Percentiles rank a stretch among this genome's conserved stretches.
phyloP scores from a whole-genome alignment of 805 yeast genomes.

The Monosporozyma unispora region DNA sequence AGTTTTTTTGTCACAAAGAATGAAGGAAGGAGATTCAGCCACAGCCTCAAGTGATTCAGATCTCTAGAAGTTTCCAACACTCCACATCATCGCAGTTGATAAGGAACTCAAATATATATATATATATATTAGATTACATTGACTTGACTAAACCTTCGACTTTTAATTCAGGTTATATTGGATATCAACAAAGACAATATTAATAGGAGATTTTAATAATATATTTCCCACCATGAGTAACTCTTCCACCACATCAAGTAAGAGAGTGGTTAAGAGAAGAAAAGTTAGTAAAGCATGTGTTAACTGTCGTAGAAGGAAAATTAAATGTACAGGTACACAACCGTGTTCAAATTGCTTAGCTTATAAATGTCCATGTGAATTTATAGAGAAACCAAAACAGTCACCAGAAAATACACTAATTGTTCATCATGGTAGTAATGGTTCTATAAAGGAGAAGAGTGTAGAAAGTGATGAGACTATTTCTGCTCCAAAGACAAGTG shows the following conservation, averaged over 20 bases:
- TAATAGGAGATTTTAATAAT: too few relatives aligned
- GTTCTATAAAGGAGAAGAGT: background rate
- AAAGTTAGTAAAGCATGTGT: slow-evolving; percentile 19
- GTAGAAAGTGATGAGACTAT: background rate
- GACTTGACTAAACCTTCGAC: too few relatives aligned
- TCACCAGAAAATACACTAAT: background rate
- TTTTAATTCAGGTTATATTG: too few relatives aligned
- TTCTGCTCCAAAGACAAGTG: background rate
- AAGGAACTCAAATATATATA: too few relatives aligned
- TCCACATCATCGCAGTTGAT: too few relatives aligned
- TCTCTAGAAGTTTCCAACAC: too few relatives aligned
- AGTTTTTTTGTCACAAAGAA: background rate
- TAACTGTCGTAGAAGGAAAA: slow-evolving; percentile 27
- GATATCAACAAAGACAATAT: too few relatives aligned
- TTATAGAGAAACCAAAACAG: background rate
- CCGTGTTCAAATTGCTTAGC: slow-evolving; percentile 27
- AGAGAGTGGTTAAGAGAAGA: background rate
- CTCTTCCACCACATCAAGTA: background rate
- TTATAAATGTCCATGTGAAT: slow-evolving; percentile 23
- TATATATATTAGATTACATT: too few relatives aligned
- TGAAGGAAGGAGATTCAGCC: background rate
- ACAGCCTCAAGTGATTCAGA: too few relatives aligned
- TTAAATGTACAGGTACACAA: slow-evolving; percentile 25
- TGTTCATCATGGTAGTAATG: background rate
- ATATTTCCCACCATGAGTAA: too few relatives aligned